Conservation (phyloP, 257 asterid genomes). For the Solanum paucissectum region DNA sequence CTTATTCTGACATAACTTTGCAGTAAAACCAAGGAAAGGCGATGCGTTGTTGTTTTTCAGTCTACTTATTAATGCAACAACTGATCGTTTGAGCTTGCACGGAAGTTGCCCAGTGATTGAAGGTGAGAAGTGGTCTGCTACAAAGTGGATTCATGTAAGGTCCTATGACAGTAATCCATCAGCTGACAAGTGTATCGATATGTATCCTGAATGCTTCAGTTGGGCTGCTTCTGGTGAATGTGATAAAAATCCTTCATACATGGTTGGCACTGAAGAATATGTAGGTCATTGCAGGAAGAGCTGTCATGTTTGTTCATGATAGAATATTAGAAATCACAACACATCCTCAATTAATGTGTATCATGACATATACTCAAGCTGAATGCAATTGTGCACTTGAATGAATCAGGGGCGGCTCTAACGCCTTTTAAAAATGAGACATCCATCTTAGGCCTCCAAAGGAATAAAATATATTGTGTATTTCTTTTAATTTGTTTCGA, state of each 20-base stretch:
- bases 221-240: slow-evolving; percentile 82
- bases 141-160: slow-evolving; percentile 84
- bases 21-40: slow-evolving; percentile 80
- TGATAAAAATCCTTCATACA: slow-evolving; percentile 39
- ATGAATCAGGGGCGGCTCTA: background rate
- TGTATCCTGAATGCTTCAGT: slow-evolving; percentile 29
- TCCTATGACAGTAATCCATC: slow-evolving; percentile 28
- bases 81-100: slow-evolving; percentile 63
- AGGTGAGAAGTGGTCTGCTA: slow-evolving; percentile 94
- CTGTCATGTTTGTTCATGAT: slow-evolving; percentile 54
- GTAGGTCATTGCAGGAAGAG: slow-evolving; percentile 59
- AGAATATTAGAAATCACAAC: background rate
- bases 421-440: too few species aligned
- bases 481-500: too few species aligned
- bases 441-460: too few species aligned
- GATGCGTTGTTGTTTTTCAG: slow-evolving; percentile 82
- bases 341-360: background rate
- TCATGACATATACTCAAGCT: background rate
- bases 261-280: slow-evolving; percentile 32
- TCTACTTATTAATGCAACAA: slow-evolving; percentile 68
- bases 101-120: slow-evolving; percentile 88
- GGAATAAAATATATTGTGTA: too few species aligned
- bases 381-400: background rate
- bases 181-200: slow-evolving; percentile 23
- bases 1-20: background rate